Conservation (phyloP, 768 basidiomycete species). For the Guyanaporus albipodus region DNA sequence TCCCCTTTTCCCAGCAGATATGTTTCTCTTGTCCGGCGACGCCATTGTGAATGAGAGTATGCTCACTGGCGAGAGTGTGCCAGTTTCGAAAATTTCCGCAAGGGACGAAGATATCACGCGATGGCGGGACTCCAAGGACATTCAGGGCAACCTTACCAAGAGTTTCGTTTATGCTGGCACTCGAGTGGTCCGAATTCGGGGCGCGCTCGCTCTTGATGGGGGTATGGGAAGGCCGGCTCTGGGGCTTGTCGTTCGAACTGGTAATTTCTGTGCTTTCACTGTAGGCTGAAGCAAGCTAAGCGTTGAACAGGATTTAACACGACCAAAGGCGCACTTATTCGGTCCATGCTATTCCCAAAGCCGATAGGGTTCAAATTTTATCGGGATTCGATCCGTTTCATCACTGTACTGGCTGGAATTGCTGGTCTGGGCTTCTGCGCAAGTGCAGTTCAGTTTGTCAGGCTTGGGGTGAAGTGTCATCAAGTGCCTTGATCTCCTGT, state of each 20-base stretch:
- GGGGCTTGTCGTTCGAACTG: constrained; percentile 83
- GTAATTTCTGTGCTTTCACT: constrained; percentile 35
- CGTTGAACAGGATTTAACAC: constrained; percentile 81
- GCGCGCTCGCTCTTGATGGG: constrained; percentile 49
- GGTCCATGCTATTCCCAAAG: constrained; percentile 98
- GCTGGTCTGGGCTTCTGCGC: constrained; percentile 88
- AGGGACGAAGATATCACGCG: constrained; percentile 71
- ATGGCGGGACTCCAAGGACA: constrained; percentile 66
- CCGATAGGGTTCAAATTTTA: constrained; percentile 99
- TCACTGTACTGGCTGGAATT: constrained; percentile 85
- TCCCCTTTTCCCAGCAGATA: constrained; percentile 79
- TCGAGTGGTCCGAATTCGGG: constrained; percentile 81
- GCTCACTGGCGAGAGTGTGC: constrained; percentile 98
- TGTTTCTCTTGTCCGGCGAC: constrained; percentile 91
- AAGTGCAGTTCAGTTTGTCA: constrained; percentile 87
- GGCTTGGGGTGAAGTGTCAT: constrained; percentile 62
- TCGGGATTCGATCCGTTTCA: constrained; percentile 86
- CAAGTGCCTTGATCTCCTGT: not conserved
- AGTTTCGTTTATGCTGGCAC: constrained; percentile 90
- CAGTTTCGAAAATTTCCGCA: constrained; percentile 85
- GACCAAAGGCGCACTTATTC: constrained; percentile 91
- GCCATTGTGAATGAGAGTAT: constrained; percentile 99
- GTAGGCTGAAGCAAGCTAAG: not conserved
- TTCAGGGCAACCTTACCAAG: constrained; percentile 62
- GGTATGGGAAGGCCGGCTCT: constrained; percentile 59